Conservation (phyloP, 148 eudicot species). For the Bassia scoparia region DNA sequence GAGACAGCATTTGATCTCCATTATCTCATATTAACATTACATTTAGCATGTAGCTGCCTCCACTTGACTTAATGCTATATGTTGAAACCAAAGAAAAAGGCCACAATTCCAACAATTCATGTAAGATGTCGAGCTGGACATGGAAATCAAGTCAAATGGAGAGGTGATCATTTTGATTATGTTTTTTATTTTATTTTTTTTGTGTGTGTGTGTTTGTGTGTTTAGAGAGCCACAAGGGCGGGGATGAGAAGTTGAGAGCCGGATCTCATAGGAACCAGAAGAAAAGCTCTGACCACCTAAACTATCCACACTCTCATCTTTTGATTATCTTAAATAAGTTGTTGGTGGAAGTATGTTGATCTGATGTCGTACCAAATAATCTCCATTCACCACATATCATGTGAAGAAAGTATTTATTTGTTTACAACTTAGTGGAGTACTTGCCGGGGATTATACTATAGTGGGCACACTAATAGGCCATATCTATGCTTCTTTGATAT, state of each 20-base stretch:
- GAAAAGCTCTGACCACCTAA: too few species aligned
- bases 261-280: too few species aligned
- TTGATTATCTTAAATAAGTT: constrained; percentile 3
- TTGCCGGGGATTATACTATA: neutral
- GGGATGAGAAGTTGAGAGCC: too few species aligned
- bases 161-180: too few species aligned
- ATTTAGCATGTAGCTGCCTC: constrained; percentile 17
- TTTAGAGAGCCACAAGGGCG: too few species aligned
- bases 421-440: constrained; percentile 7
- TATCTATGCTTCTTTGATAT: neutral
- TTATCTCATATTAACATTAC: constrained; percentile 7
- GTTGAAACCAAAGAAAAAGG: constrained; percentile 5
- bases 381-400: constrained; percentile 23
- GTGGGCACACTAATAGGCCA: constrained; percentile 13
- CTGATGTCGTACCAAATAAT: constrained; percentile 20
- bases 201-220: too few species aligned
- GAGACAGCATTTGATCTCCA: constrained; percentile 21
- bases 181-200: too few species aligned
- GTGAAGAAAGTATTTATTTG: constrained; percentile 2
- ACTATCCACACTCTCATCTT: too few species aligned
- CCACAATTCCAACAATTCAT: neutral
- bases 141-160: neutral
- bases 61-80: constrained; percentile 19
- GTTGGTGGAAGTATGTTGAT: constrained; percentile 22
- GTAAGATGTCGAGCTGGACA: neutral